Evolutionary conservation across 306 rosid genomes (phyloP).

Genomic region (Spatholobus suberectus): DNA sequence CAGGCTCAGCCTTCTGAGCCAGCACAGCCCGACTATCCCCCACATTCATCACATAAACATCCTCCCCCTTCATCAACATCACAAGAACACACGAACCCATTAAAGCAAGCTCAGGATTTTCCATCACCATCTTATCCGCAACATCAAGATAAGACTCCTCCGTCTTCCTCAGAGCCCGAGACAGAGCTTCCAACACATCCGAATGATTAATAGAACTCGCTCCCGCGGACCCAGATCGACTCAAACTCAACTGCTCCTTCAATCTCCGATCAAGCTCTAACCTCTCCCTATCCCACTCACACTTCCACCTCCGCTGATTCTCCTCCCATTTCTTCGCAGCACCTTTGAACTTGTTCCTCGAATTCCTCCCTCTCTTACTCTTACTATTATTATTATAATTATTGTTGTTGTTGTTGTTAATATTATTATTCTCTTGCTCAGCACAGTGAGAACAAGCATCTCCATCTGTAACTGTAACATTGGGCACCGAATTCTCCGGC

Average conservation of each 20-base stretch:
- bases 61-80: slow-evolving; percentile 96
- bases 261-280: slow-evolving; percentile 84
- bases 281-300: slow-evolving; percentile 92
- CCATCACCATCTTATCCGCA: slow-evolving; percentile 81
- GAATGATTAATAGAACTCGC: slow-evolving; percentile 55
- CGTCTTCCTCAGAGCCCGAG: slow-evolving; percentile 81
- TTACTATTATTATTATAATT: slow-evolving; percentile 28
- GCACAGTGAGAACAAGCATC: slow-evolving; percentile 70
- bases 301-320: slow-evolving; percentile 90
- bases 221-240: slow-evolving; percentile 53
- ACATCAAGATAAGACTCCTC: slow-evolving; percentile 87
- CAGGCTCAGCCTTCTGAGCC: slow-evolving; percentile 91
- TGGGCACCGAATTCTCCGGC: slow-evolving; percentile 30
- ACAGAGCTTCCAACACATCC: slow-evolving; percentile 85
- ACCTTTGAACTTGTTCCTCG: slow-evolving; percentile 57
- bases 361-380: slow-evolving; percentile 47
- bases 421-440: slow-evolving; percentile 57
- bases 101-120: slow-evolving; percentile 91
- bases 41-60: slow-evolving; percentile 92
- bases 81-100: slow-evolving; percentile 99
- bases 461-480: slow-evolving; percentile 41
- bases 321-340: slow-evolving; percentile 82
- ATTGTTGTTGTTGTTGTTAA: slow-evolving; percentile 42
- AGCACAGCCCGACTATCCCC: slow-evolving; percentile 94
- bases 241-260: slow-evolving; percentile 70